Evolutionary conservation across 1,284 basidiomycete species (phyloP).

Genomic region (Bondarzewia mesenterica): DNA sequence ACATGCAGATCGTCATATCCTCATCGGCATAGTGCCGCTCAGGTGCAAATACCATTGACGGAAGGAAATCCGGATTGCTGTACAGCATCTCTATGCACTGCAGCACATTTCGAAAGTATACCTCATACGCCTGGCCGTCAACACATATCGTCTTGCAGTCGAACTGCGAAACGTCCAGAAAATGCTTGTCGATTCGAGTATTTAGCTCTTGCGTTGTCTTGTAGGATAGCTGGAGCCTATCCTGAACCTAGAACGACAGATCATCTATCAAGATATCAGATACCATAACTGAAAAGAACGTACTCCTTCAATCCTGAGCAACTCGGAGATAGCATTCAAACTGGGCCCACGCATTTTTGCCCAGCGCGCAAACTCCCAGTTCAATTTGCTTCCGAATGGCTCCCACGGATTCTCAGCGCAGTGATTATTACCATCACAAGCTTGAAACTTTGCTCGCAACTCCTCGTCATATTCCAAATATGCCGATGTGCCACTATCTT

Average conservation of each 20-base stretch:
- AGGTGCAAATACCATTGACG: background rate
- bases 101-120: background rate
- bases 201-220: constrained; percentile 22
- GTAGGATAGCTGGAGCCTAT: constrained; percentile 21
- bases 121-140: background rate
- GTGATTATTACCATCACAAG: too few species aligned
- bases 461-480: too few species aligned
- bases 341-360: constrained; percentile 13
- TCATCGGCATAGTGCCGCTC: background rate
- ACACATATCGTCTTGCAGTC: constrained; percentile 10
- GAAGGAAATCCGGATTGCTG: background rate
- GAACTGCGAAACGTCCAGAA: constrained; percentile 15
- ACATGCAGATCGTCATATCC: background rate
- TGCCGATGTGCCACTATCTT: too few species aligned
- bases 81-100: background rate
- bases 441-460: too few species aligned
- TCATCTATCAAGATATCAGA: background rate
- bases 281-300: background rate
- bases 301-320: constrained; percentile 15
- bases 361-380: constrained; percentile 16
- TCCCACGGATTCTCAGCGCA: background rate
- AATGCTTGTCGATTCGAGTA: constrained; percentile 20
- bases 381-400: constrained; percentile 11
- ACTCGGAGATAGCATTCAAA: constrained; percentile 13
- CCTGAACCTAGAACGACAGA: constrained; percentile 10